Evolutionary conservation across 2,329 filamentous ascomycete species (phyloP), one percentile per base, ranked within the genome.

Genomic region (Fusarium udum): DNA sequence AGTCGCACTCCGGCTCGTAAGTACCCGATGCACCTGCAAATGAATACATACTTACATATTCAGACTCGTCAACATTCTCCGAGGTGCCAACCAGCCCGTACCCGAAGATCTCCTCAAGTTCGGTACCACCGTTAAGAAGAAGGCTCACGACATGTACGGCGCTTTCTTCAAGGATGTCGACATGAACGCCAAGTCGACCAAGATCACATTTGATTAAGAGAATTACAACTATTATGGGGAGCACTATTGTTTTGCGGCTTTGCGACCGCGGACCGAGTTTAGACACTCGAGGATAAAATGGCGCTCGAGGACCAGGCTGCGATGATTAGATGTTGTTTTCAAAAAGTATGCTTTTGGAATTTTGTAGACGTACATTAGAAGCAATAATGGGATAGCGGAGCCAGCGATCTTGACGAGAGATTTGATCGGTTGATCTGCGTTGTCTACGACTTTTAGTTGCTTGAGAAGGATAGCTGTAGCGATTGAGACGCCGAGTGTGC

Each of bases 41-140:
- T 16, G 51, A 42, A 42, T 24, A 53, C 16, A 45, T 22, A 65
- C 75, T 71, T 28, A 76, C 72, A 64, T 18, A 20, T 10, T 48
- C 76, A 95, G 93, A 15, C 86, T 99, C 77, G 93, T 98, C 85
- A 98, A 98, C 81, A 95, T 99, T 63, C 89, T 99, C 71, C 97
- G 93, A 84, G 93, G 91, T n/a, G 95, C 96, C 31, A 94, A 94
- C 74, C 96, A 99, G 83, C 88, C 91, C 18, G 94, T 99, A 2
- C 96, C 96, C 6, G 94, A 97, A 48, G 93, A 94, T 32, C 86
- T 99, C 42, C 87, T 98, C 82, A 98, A 97, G 84, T 99, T 98
- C 77, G 96, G 96, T 78, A 97, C 95, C 28, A 98, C 95, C 2
- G 96, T 99, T 59, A 99, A 98, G 90, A 98, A 97, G 90, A 98